These are phyloP conservation scores for Boletus sp. DNA, from an alignment of 768 basidiomycete genomes.

Conservation along the genomic window DNA sequence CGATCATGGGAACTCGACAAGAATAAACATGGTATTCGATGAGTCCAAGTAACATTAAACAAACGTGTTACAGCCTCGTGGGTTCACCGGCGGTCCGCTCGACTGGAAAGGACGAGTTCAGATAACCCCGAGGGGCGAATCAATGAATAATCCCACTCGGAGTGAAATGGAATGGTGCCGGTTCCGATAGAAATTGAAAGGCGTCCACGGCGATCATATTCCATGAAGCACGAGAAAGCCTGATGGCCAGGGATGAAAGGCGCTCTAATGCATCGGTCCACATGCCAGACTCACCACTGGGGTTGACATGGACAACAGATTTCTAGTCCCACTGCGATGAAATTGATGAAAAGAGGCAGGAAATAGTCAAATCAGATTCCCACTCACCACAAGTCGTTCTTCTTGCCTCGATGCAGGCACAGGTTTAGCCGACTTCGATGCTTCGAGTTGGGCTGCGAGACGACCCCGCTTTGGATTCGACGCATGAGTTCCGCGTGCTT, in stretches of 20 bases:
- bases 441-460: conserved; percentile 42
- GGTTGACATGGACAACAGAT: conserved; percentile 18
- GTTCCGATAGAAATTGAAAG: conserved; percentile 32
- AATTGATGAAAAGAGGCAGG: conserved; percentile 29
- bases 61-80: conserved; percentile 34
- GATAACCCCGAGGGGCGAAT: conserved; percentile 32
- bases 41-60: conserved; percentile 26
- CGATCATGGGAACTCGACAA: conserved; percentile 26
- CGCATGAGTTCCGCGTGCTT: conserved; percentile 40
- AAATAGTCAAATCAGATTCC: conserved; percentile 16
- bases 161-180: conserved; percentile 25
- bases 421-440: conserved; percentile 34
- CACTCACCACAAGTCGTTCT: conserved; percentile 44
- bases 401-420: conserved; percentile 39
- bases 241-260: conserved; percentile 28
- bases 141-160: conserved; percentile 26
- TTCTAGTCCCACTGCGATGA: conserved; percentile 41
- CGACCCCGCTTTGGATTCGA: conserved; percentile 45
- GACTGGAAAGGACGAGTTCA: conserved; percentile 16
- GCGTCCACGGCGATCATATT: conserved; percentile 30
- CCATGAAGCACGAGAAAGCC: conserved; percentile 34
- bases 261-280: conserved; percentile 17
- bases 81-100: conserved; percentile 21
- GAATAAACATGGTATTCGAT: conserved; percentile 18
- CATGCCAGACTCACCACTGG: conserved; percentile 23